phyloP scores from a whole-genome alignment of 352 stramenopile genomes.

The Phytophthora megakarya region DNA sequence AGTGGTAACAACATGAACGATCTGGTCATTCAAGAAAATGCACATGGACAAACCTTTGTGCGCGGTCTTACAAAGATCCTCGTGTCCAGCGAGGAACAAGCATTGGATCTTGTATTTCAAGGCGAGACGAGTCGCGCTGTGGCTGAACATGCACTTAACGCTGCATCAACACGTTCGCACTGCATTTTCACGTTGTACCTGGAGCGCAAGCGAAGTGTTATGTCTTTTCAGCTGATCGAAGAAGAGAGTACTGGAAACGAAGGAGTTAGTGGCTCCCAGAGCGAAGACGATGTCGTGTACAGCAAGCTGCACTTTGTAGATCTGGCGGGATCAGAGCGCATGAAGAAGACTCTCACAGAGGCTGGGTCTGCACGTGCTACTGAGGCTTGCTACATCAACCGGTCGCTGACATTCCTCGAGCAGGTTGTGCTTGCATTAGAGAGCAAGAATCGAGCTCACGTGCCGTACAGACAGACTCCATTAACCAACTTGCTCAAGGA shows the following conservation, averaged over 20 bases:
- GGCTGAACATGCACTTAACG: constrained; percentile 82
- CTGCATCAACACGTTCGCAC: constrained; percentile 74
- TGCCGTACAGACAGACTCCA: constrained; percentile 93
- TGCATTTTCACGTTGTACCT: constrained; percentile 85
- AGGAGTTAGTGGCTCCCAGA: background rate
- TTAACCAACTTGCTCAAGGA: constrained; percentile 93
- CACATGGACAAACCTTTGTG: constrained; percentile 72
- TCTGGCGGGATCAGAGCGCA: constrained; percentile 92
- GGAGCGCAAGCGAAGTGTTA: constrained; percentile 42
- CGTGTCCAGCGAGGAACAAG: constrained; percentile 71
- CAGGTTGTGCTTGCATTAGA: constrained; percentile 92
- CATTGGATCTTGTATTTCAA: constrained; percentile 79
- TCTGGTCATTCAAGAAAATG: constrained; percentile 64
- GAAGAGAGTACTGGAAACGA: constrained; percentile 13
- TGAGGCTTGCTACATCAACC: constrained; percentile 60
- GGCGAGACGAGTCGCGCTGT: constrained; percentile 81
- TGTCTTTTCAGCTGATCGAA: constrained; percentile 33
- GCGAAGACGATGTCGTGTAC: constrained; percentile 41
- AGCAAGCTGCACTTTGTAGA: constrained; percentile 94
- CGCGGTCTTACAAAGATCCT: constrained; percentile 55
- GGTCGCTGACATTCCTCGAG: constrained; percentile 78
- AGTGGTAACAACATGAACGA: constrained; percentile 31
- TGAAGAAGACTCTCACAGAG: constrained; percentile 79
- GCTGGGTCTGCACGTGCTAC: constrained; percentile 46
- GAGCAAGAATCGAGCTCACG: constrained; percentile 85